Evolutionary conservation across 768 basidiomycete species (phyloP).

Genomic region (Termitomyces sp.): DNA sequence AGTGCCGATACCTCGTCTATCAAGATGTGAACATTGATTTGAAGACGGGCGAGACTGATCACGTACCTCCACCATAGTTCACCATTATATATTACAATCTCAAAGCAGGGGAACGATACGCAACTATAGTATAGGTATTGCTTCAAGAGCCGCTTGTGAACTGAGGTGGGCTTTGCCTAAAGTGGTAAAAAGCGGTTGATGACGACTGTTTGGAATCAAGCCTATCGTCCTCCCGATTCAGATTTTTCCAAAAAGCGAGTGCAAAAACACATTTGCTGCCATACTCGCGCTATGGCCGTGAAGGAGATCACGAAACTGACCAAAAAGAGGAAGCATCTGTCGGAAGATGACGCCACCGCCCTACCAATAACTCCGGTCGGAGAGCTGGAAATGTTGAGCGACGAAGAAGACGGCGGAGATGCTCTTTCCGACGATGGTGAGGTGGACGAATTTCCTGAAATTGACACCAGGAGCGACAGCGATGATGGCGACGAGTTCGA

Average conservation of each 20-base stretch:
- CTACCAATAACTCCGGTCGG: slow-evolving; percentile 33
- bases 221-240: slow-evolving; percentile 19
- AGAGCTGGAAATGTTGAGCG: slow-evolving; percentile 67
- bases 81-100: slow-evolving; percentile 46
- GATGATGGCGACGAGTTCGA: slow-evolving; percentile 13
- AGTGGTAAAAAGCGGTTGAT: slow-evolving; percentile 15
- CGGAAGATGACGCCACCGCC: slow-evolving; percentile 29
- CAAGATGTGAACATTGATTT: slow-evolving; percentile 5
- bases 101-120: not conserved
- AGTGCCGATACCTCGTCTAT: slow-evolving; percentile 96
- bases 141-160: not conserved
- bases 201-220: slow-evolving; percentile 19
- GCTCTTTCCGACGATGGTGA: slow-evolving; percentile 50
- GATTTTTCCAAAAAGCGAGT: slow-evolving; percentile 16
- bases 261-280: not conserved
- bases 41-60: not conserved
- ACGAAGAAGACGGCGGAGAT: slow-evolving; percentile 53
- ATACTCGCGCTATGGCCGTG: slow-evolving; percentile 29
- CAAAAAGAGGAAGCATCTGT: slow-evolving; percentile 56
- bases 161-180: not conserved
- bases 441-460: slow-evolving; percentile 71
- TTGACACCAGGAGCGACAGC: slow-evolving; percentile 50
- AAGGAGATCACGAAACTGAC: slow-evolving; percentile 25
- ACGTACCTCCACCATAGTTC: slow-evolving; percentile 81
- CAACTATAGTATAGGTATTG: not conserved